Conservation (phyloP, 2,329 filamentous ascomycete species). For the Alternaria dauci region DNA sequence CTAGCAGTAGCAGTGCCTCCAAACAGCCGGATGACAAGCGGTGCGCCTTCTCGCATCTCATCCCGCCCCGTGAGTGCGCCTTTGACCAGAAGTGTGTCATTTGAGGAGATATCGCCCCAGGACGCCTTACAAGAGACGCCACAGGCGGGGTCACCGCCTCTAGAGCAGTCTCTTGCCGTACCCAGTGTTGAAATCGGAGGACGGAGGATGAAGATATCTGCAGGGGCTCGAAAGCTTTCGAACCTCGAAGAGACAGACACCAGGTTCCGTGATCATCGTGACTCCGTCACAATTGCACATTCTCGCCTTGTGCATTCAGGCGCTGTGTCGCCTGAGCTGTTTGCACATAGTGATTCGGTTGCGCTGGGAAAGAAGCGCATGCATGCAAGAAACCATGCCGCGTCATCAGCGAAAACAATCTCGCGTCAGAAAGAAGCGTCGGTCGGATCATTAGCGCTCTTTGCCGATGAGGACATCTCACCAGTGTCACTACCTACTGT, state of each 20-base stretch:
- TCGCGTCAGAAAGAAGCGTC: slow-evolving; percentile 1
- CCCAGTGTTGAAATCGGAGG: slow-evolving; percentile 17
- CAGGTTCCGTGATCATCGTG: slow-evolving; percentile 43
- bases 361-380: slow-evolving; percentile 40
- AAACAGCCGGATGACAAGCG: slow-evolving; percentile 42
- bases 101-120: slow-evolving; percentile 12
- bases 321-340: slow-evolving; percentile 28
- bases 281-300: slow-evolving; percentile 43
- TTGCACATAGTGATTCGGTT: slow-evolving; percentile 34
- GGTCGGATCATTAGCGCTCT: background rate
- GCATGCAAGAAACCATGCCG: slow-evolving; percentile 31
- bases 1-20: slow-evolving; percentile 31
- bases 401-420: background rate
- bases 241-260: slow-evolving; percentile 40
- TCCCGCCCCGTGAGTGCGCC: slow-evolving; percentile 34
- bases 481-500: slow-evolving; percentile 5
- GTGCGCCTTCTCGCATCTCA: slow-evolving; percentile 23
- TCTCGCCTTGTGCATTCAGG: slow-evolving; percentile 33
- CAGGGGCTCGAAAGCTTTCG: slow-evolving; percentile 30
- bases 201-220: slow-evolving; percentile 6
- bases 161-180: slow-evolving; percentile 12
- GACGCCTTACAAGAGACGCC: background rate
- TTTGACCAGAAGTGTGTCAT: slow-evolving; percentile 21
- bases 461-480: slow-evolving; percentile 5
- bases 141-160: background rate